Percentiles rank a stretch among this genome's conserved stretches.
phyloP scores from a whole-genome alignment of 495 filamentous ascomycete genomes.

The Tuber umbilicatum region DNA sequence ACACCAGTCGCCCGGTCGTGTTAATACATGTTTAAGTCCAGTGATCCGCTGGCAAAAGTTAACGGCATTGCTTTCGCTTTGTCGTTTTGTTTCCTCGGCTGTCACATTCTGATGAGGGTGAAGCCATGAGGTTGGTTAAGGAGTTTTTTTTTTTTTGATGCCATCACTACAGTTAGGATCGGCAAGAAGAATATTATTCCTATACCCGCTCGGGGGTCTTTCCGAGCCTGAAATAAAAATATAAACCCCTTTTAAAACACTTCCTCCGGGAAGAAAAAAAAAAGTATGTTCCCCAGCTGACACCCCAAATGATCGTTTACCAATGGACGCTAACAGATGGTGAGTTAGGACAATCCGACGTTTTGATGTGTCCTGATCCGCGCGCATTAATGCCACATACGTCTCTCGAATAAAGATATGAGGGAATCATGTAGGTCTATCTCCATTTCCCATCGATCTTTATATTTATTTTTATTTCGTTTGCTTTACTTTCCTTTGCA shows the following conservation, averaged over 20 bases:
- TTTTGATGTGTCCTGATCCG: background rate
- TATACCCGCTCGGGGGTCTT: slow-evolving; percentile 1
- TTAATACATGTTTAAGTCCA: background rate
- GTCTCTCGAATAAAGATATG: background rate
- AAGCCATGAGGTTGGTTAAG: background rate
- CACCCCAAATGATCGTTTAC: background rate
- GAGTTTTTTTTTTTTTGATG: slow-evolving; percentile 2
- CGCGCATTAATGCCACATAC: background rate
- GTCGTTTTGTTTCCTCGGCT: background rate
- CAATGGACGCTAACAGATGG: background rate
- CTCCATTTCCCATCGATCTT: background rate
- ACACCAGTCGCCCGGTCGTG: background rate
- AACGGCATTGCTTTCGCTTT: background rate
- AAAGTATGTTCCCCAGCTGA: background rate
- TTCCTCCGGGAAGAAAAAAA: background rate
- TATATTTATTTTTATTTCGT: background rate
- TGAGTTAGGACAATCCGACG: background rate
- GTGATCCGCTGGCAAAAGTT: background rate
- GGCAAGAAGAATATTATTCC: background rate
- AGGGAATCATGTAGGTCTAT: background rate
- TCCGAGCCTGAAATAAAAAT: slow-evolving; percentile 3
- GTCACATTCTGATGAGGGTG: background rate
- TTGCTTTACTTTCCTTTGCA: background rate
- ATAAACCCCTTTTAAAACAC: background rate
- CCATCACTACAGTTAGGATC: background rate